Conservation (phyloP, 2,329 filamentous ascomycete species). For the Colletotrichum abscissum region DNA sequence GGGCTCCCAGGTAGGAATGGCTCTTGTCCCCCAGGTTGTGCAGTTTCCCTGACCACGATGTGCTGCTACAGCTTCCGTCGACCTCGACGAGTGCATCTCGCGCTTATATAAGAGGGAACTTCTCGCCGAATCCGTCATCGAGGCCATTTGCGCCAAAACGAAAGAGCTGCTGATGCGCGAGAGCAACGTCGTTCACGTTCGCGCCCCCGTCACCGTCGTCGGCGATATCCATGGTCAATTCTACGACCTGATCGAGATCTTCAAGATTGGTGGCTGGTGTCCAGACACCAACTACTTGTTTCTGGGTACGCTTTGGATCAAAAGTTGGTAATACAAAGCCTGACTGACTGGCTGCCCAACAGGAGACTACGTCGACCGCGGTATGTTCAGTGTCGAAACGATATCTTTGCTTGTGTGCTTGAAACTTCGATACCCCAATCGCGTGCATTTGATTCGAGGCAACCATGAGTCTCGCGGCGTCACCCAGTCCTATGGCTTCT, state of each 20-base stretch:
- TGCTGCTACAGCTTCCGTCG: constrained; percentile 79
- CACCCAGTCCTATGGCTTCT: constrained; percentile 98
- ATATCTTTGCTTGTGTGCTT: constrained; percentile 97
- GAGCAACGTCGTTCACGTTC: constrained; percentile 98
- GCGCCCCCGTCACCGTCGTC: constrained; percentile 94
- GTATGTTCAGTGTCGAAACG: constrained; percentile 98
- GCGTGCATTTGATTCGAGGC: constrained; percentile 94
- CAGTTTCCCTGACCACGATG: constrained; percentile 7
- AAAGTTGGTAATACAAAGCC: background rate
- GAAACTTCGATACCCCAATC: constrained; percentile 95
- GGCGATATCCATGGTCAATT: constrained; percentile 99
- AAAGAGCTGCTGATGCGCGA: constrained; percentile 99
- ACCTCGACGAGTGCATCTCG: constrained; percentile 98
- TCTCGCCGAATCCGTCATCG: constrained; percentile 95
- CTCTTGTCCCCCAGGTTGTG: constrained; percentile 1
- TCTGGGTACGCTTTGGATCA: constrained; percentile 70
- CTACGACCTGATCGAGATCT: constrained; percentile 99
- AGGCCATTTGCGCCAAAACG: constrained; percentile 98
- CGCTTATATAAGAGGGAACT: constrained; percentile 97
- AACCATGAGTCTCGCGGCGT: constrained; percentile 98
- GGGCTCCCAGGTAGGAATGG: constrained; percentile 61
- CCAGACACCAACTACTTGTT: constrained; percentile 99
- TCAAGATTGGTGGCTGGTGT: constrained; percentile 96
- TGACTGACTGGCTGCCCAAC: constrained; percentile 17
- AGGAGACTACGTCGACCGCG: constrained; percentile 98